Conservation (phyloP, 306 rosid genomes). For the Dryas octopetala region DNA sequence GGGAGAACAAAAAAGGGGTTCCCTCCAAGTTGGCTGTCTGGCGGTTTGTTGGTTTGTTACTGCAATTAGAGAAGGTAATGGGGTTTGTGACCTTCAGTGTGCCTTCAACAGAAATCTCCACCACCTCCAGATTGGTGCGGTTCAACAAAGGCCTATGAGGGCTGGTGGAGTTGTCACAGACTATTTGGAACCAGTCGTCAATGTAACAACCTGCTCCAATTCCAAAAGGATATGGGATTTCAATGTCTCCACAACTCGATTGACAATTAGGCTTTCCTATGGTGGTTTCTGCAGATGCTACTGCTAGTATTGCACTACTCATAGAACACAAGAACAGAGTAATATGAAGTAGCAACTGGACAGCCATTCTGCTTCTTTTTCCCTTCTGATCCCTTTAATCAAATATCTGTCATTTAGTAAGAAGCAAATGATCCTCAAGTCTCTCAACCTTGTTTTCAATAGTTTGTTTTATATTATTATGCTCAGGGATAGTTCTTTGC, state of each 20-base stretch:
- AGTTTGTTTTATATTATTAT: no score
- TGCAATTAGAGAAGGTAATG: constrained; percentile 20
- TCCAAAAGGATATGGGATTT: constrained; percentile 21
- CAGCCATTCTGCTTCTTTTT: background rate
- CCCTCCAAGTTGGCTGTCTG: background rate
- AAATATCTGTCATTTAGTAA: no score
- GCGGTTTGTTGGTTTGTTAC: accelerated
- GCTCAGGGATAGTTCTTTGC: no score
- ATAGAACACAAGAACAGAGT: background rate
- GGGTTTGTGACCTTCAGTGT: constrained; percentile 23
- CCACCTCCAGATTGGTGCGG: constrained; percentile 12
- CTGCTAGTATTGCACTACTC: background rate
- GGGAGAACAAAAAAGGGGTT: constrained; percentile 9
- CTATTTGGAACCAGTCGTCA: constrained; percentile 8
- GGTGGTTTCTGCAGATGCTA: background rate
- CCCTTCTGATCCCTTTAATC: no score
- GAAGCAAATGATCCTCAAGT: no score
- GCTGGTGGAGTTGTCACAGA: constrained; percentile 4
- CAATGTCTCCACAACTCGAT: background rate
- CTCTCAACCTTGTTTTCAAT: no score
- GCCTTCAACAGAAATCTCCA: background rate
- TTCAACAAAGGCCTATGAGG: constrained; percentile 18
- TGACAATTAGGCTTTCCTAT: constrained; percentile 18
- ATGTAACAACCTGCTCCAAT: constrained; percentile 6
- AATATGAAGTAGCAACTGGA: background rate